These are phyloP conservation scores for Pseudogymnoascus sp. DNA, from an alignment of 2,329 filamentous ascomycete genomes.

Conservation along the genomic window DNA sequence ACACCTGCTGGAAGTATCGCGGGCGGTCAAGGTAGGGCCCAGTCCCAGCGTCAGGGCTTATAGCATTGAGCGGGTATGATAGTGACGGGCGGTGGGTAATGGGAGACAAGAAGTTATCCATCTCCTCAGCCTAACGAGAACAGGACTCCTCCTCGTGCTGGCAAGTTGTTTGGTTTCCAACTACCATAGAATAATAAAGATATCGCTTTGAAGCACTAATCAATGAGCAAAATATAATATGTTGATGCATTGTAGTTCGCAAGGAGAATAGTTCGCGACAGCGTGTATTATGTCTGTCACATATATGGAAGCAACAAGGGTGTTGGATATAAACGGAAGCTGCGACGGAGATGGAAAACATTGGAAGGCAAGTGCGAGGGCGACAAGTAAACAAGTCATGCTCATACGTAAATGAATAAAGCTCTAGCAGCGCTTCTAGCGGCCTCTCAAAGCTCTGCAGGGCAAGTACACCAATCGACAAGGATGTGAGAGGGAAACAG, in stretches of 20 bases:
- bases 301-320: neutral
- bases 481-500: neutral
- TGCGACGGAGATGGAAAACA: neutral
- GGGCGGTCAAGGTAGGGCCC: neutral
- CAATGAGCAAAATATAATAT: neutral
- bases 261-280: neutral
- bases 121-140: neutral
- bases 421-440: neutral
- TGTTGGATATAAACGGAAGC: neutral
- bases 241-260: neutral
- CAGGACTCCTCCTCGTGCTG: neutral
- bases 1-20: conserved; percentile 1
- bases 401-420: neutral
- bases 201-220: neutral
- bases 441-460: neutral
- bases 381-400: neutral
- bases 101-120: neutral
- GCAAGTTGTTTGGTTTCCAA: neutral
- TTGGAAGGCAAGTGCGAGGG: neutral
- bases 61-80: neutral
- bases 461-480: neutral
- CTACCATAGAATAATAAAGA: neutral
- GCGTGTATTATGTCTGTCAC: neutral
- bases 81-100: neutral
- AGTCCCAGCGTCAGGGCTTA: neutral